A percentile compares a stretch with the other conserved stretches of the same genome.
Evolutionary conservation across 345 rosid species (phyloP).

Genomic region (Odontarrhena argentea): DNA sequence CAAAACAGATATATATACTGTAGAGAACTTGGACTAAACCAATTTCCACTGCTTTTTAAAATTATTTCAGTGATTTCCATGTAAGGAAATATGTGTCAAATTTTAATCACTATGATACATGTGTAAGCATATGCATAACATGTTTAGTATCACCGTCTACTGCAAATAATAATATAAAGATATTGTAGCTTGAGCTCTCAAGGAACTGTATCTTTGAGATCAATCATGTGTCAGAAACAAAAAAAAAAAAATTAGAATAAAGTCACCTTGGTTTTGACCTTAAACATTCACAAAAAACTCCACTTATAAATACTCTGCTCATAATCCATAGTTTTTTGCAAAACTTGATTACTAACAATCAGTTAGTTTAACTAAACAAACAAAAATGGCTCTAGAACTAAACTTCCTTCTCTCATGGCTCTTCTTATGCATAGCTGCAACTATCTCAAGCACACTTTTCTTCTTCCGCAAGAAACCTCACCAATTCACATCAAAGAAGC

Average conservation of each 20-base stretch:
- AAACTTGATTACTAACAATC: not conserved
- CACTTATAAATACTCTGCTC: slow-evolving; percentile 36
- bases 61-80: not conserved
- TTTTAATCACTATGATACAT: slow-evolving; percentile 16
- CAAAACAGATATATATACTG: not conserved
- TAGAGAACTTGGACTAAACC: slow-evolving; percentile 1
- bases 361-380: slow-evolving; percentile 1
- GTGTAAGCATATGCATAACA: slow-evolving; percentile 31
- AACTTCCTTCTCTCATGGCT: slow-evolving; percentile 42
- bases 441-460: slow-evolving; percentile 45
- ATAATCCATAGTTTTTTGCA: slow-evolving; percentile 7
- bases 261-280: slow-evolving; percentile 30
- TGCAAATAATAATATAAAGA: not conserved
- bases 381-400: slow-evolving; percentile 40
- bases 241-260: slow-evolving; percentile 13
- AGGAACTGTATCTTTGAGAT: slow-evolving; percentile 39
- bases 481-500: slow-evolving; percentile 16
- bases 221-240: slow-evolving; percentile 36
- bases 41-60: not conserved
- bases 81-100: not conserved
- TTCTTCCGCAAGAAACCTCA: slow-evolving; percentile 41
- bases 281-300: slow-evolving; percentile 17
- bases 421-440: slow-evolving; percentile 45
- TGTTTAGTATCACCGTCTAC: slow-evolving; percentile 34
- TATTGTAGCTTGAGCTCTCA: slow-evolving; percentile 23